Evolutionary conservation across 2,329 filamentous ascomycete species (phyloP), one percentile per base, ranked within the genome.

Genomic region (Coleophoma eucalyptorum): DNA sequence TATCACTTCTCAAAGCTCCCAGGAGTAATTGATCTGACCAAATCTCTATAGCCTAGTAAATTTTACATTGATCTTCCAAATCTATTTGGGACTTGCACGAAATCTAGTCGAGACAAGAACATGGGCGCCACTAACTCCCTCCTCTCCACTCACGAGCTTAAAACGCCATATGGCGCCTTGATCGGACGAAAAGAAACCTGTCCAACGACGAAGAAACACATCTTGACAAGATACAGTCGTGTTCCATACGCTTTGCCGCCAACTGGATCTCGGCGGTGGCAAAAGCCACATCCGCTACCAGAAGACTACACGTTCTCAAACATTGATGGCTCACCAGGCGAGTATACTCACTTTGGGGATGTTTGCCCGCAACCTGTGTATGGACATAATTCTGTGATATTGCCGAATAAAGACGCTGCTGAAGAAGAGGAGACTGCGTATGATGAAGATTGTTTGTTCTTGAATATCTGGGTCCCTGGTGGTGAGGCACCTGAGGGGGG

Each of bases 401-500:
- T 46, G 38, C 59, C 26, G 4, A 51, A 52, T 32, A 18, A 45
- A 0, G 58, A 15, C 57, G 60, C 32, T 61, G 57, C 54, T 1
- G 49, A 51, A 1, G 20, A 20, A n/a, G 12, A 26, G 11, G 42
- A 6, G 11, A 26, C 20, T 6, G 10, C 5, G 10, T 32, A 31
- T 44, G 40, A 52, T 4, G 75, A 78, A 51, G 75, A 77, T 57
- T 78, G 75, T 41, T 63, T 78, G 40, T 73, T 71, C 43, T 62
- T 72, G 46, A 77, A 77, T 50, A 67, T 77, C 49, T 77, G 71
- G 71, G 68, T 68, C 0, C 73, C 74, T 0, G 26, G 10, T 49
- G 46, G 40, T 10, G 15, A 40, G 12, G 46, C 26, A 16, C 40
- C 46, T 10, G 46, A 33, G 3, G 46, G 37, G 5, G 46, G 46